Evolutionary conservation across 768 basidiomycete genomes (phyloP), one percentile per base, ranked within the genome.

Genomic region (Stropharia rugosoannulata): DNA sequence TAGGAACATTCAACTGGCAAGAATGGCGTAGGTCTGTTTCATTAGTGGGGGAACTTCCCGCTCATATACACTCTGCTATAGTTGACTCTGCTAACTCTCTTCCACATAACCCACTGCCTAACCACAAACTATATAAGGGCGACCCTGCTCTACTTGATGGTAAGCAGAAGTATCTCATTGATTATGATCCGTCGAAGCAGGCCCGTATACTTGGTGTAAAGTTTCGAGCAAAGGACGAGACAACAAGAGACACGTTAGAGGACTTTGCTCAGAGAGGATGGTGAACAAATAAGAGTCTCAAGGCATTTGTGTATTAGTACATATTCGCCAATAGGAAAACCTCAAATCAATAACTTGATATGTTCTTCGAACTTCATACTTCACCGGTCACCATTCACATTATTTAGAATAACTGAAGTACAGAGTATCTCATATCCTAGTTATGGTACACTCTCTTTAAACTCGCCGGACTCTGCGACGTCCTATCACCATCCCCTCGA

Each of bases 21-120:
- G 72, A 75, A 13, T 75, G 70, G 70, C 27, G 70, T 73, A 63
- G 47, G 71, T 64, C 13, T 25, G 29, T 51, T 22, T 22, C 22
- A 45, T 9, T 45, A 25, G 11, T 38, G 22, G 12, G 10, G 10
- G 41, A 41, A 11, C 11, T 38, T 16, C 7, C 19, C 7, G 16
- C 37, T 32, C 37, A 35, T 5, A 16, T 7, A 8, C 16, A 27
- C 13, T 16, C 41, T 9, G 27, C 54, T 52, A 2, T n/a, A 66
- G 77, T 76, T 18, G 73, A 78, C 48, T 66, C 54, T 5, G 71
- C 69, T 0, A 70, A 70, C 39, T 55, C 62, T 1, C 46, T 72
- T 18, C 44, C 60, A 11, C 66, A 70, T 0, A 60, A 63, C 9
- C 66, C 66, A 1, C 51, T 69, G 15, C 62, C 67, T 6, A 61